Percentiles rank a stretch among this genome's conserved stretches.
phyloP scores from a whole-genome alignment of 768 basidiomycete species.

The Ramaria sp. region DNA sequence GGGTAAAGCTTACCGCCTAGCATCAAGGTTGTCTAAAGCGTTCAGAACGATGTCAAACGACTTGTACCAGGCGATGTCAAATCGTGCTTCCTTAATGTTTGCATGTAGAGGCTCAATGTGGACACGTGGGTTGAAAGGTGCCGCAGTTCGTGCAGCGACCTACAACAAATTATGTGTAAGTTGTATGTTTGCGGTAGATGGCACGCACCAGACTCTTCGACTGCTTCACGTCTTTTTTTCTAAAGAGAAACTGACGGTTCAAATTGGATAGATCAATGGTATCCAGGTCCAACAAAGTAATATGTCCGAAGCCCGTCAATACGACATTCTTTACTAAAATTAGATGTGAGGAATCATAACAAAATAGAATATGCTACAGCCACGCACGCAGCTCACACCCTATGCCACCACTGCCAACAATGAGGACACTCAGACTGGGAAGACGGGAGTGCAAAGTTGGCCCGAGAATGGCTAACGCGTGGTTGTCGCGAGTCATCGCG shows the following conservation, averaged over 20 bases:
- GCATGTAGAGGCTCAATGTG: slow-evolving; percentile 82
- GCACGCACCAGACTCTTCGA: slow-evolving; percentile 77
- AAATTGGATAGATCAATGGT: slow-evolving; percentile 98
- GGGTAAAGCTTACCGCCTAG: slow-evolving; percentile 29
- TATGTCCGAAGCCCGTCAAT: slow-evolving; percentile 83
- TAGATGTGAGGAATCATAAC: neutral
- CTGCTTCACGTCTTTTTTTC: slow-evolving; percentile 94
- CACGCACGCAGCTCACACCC: slow-evolving; percentile 87
- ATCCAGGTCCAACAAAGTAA: slow-evolving; percentile 90
- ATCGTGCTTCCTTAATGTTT: slow-evolving; percentile 90
- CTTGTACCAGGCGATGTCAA: slow-evolving; percentile 84
- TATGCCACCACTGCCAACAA: slow-evolving; percentile 95
- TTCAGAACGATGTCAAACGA: slow-evolving; percentile 89
- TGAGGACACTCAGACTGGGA: slow-evolving; percentile 56
- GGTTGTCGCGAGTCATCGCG: slow-evolving; percentile 27
- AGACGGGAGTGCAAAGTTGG: slow-evolving; percentile 52
- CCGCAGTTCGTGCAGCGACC: slow-evolving; percentile 78
- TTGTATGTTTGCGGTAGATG: neutral
- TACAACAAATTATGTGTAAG: slow-evolving; percentile 18
- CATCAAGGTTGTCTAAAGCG: slow-evolving; percentile 84
- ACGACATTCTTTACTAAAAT: slow-evolving; percentile 87
- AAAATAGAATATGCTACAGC: neutral
- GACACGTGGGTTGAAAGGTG: slow-evolving; percentile 80
- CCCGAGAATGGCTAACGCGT: slow-evolving; percentile 75
- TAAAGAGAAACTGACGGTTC: slow-evolving; percentile 94